Conservation (phyloP, 2,329 filamentous ascomycete genomes). For the Cladophialophora chaetospira region DNA sequence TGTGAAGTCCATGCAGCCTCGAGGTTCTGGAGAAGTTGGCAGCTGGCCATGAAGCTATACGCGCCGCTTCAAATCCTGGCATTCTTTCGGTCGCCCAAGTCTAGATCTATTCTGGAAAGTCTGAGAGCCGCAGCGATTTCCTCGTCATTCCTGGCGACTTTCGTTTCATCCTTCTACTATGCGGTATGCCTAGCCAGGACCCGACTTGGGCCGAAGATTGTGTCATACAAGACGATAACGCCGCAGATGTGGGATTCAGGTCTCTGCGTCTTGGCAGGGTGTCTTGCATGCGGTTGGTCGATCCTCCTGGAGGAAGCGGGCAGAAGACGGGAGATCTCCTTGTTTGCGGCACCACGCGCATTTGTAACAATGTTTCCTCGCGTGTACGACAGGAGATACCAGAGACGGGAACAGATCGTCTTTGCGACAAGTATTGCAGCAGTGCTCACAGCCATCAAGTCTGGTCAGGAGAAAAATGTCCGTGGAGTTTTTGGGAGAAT, state of each 20-base stretch:
- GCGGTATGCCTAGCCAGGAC: slow-evolving; percentile 77
- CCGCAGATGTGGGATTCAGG: slow-evolving; percentile 60
- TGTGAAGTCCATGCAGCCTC: slow-evolving; percentile 73
- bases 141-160: slow-evolving; percentile 74
- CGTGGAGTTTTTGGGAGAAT: slow-evolving; percentile 32
- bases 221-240: slow-evolving; percentile 56
- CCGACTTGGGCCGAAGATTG: slow-evolving; percentile 68
- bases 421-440: slow-evolving; percentile 33
- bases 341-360: slow-evolving; percentile 80
- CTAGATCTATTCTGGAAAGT: slow-evolving; percentile 51
- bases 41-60: slow-evolving; percentile 75
- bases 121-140: slow-evolving; percentile 66
- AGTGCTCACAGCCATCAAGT: slow-evolving; percentile 23
- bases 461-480: slow-evolving; percentile 16
- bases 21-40: slow-evolving; percentile 69
- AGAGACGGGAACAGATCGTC: slow-evolving; percentile 33
- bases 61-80: slow-evolving; percentile 72
- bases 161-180: slow-evolving; percentile 81
- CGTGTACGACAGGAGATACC: slow-evolving; percentile 58
- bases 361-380: slow-evolving; percentile 73
- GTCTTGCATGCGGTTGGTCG: slow-evolving; percentile 78
- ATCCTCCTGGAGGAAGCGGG: slow-evolving; percentile 68
- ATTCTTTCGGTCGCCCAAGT: slow-evolving; percentile 46
- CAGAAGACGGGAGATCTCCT: slow-evolving; percentile 71
- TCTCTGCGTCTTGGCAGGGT: slow-evolving; percentile 71